Evolutionary conservation across 2,329 filamentous ascomycete genomes (phyloP).

Genomic region (Trichophyton benhamiae): DNA sequence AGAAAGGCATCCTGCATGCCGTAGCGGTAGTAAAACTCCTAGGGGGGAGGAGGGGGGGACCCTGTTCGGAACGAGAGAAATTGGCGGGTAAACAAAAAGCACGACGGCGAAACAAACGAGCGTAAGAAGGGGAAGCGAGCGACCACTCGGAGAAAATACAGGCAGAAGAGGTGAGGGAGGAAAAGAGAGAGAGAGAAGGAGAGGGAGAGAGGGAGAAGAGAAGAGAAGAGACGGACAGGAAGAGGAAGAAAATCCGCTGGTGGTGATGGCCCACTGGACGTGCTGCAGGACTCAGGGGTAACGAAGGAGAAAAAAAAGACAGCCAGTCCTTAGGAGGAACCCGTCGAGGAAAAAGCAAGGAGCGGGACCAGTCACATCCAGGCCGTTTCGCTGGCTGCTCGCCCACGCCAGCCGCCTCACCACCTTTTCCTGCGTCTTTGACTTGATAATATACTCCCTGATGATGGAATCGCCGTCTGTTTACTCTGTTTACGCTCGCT

Average conservation of each 20-base stretch:
- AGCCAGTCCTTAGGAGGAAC: neutral
- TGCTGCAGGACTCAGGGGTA: neutral
- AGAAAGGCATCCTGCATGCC: constrained; percentile 40
- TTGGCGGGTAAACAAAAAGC: neutral
- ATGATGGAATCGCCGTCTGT: too few relatives aligned
- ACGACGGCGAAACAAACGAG: neutral
- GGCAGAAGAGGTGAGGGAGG: constrained; percentile 26
- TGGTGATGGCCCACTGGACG: neutral
- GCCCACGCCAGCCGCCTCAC: too few relatives aligned
- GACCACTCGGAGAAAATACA: neutral
- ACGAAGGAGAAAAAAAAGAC: neutral
- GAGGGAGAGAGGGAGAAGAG: constrained; percentile 11
- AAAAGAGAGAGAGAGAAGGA: constrained; percentile 23
- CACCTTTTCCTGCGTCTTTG: neutral
- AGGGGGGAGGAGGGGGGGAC: neutral
- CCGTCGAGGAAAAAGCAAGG: too few relatives aligned
- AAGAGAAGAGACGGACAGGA: constrained; percentile 8
- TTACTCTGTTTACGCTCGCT: too few relatives aligned
- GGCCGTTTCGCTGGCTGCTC: too few relatives aligned
- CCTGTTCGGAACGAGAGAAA: neutral
- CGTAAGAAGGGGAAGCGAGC: neutral
- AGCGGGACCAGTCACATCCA: neutral
- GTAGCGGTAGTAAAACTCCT: neutral
- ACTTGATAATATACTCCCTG: too few relatives aligned
- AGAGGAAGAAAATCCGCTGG: neutral